Conservation (phyloP, 1,284 basidiomycete genomes). For the Boletus hoseneyae region DNA sequence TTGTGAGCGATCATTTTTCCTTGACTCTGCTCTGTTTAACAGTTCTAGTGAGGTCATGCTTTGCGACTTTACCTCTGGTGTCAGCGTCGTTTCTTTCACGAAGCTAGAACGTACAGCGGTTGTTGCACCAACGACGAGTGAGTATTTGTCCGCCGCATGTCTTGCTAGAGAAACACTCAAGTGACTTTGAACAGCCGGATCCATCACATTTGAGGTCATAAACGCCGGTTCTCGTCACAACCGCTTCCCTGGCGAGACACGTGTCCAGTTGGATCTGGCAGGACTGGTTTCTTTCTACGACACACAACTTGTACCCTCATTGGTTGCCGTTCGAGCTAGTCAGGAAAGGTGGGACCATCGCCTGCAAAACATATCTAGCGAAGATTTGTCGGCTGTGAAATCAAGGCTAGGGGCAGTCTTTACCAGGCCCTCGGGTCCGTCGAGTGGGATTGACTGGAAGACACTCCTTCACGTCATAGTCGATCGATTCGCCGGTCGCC, state of each 20-base stretch:
- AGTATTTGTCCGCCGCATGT: background rate
- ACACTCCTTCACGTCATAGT: constrained; percentile 38
- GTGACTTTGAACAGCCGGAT: background rate
- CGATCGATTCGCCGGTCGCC: constrained; percentile 40
- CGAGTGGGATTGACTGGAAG: constrained; percentile 43
- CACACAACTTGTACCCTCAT: constrained; percentile 19
- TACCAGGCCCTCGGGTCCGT: constrained; percentile 3
- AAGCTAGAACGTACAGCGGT: background rate
- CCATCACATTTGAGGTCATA: constrained; percentile 8
- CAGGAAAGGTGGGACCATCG: constrained; percentile 20
- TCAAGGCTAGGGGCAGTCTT: constrained; percentile 25
- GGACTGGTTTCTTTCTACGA: constrained; percentile 20
- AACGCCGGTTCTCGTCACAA: constrained; percentile 32
- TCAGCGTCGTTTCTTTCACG: too few species aligned
- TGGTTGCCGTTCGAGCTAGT: constrained; percentile 23
- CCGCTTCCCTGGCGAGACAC: constrained; percentile 31
- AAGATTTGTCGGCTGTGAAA: constrained; percentile 15
- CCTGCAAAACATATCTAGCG: constrained; percentile 15
- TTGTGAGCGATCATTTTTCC: constrained; percentile 35
- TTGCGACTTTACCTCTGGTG: too few species aligned
- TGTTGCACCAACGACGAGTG: background rate
- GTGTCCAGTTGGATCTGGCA: constrained; percentile 31
- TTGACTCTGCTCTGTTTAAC: constrained; percentile 4
- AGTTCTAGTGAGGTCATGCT: background rate
- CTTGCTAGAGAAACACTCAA: background rate